phyloP scores from a whole-genome alignment of 768 basidiomycete genomes.

The Hypsizygus marmoreus region DNA sequence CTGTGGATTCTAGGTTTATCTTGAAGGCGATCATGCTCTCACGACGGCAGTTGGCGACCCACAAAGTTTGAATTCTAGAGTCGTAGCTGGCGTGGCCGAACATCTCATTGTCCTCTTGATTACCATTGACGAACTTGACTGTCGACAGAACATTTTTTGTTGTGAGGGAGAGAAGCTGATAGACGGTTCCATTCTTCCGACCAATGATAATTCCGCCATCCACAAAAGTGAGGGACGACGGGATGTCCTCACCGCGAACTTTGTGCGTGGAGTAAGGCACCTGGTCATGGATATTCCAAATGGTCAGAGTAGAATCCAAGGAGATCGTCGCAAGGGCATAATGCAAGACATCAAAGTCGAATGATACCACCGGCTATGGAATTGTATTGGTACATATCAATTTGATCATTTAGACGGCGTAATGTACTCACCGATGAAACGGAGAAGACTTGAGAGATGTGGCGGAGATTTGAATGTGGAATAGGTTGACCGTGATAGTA shows the following conservation, averaged over 20 bases:
- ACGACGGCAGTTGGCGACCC: slow-evolving; percentile 84
- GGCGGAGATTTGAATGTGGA: slow-evolving; percentile 66
- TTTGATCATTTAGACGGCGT: background rate
- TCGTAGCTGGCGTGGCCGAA: slow-evolving; percentile 89
- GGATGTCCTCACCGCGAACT: slow-evolving; percentile 76
- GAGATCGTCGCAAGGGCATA: slow-evolving; percentile 81
- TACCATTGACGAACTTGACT: slow-evolving; percentile 73
- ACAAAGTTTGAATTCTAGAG: slow-evolving; percentile 80
- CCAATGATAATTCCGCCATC: slow-evolving; percentile 86
- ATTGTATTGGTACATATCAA: background rate
- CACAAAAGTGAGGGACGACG: slow-evolving; percentile 83
- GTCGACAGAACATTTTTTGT: slow-evolving; percentile 75
- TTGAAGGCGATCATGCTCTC: slow-evolving; percentile 84
- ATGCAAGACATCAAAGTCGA: slow-evolving; percentile 82
- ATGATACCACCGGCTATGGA: slow-evolving; percentile 73
- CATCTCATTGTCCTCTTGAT: slow-evolving; percentile 78
- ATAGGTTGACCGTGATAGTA: slow-evolving; percentile 63
- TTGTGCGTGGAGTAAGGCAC: slow-evolving; percentile 75
- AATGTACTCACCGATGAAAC: slow-evolving; percentile 63
- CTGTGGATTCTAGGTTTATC: slow-evolving; percentile 66
- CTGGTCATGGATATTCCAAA: slow-evolving; percentile 82
- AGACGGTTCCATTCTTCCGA: slow-evolving; percentile 80
- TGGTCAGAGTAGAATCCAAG: slow-evolving; percentile 76
- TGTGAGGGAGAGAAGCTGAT: slow-evolving; percentile 79
- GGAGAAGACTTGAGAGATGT: slow-evolving; percentile 67